phyloP scores from a whole-genome alignment of 768 basidiomycete genomes.

The Ramaria rubella region DNA sequence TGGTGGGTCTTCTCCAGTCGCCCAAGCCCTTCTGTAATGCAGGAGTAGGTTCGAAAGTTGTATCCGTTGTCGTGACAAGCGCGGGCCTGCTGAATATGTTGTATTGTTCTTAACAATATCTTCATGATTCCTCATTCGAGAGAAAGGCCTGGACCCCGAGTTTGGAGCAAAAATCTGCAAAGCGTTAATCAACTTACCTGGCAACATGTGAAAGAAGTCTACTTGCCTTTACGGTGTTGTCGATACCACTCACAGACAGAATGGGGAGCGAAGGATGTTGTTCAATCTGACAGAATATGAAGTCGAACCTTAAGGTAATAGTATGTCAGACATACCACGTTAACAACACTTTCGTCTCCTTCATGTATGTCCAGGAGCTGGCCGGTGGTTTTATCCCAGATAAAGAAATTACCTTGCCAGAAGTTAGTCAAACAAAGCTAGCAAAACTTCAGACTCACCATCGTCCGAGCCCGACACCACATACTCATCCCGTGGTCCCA shows the following conservation, averaged over 20 bases:
- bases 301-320: not conserved
- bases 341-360: constrained; percentile 76
- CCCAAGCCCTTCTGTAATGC: constrained; percentile 25
- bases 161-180: constrained; percentile 61
- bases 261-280: constrained; percentile 73
- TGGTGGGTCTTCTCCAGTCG: not conserved
- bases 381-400: constrained; percentile 71
- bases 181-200: not conserved
- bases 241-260: constrained; percentile 84
- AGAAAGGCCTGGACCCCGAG: constrained; percentile 41
- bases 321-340: constrained; percentile 36
- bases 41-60: constrained; percentile 27
- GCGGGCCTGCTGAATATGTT: not conserved
- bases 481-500: constrained; percentile 72
- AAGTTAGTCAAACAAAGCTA: not conserved
- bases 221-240: constrained; percentile 72
- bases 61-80: constrained; percentile 7
- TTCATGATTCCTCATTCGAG: constrained; percentile 45
- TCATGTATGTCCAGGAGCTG: constrained; percentile 70
- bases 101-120: constrained; percentile 53
- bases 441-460: constrained; percentile 19
- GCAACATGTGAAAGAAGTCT: not conserved
- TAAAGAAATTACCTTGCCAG: constrained; percentile 63
- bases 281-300: constrained; percentile 45
- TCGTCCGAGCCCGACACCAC: constrained; percentile 84